Conservation (phyloP, 2,329 filamentous ascomycete species). For the Stagonosporopsis tanaceti region DNA sequence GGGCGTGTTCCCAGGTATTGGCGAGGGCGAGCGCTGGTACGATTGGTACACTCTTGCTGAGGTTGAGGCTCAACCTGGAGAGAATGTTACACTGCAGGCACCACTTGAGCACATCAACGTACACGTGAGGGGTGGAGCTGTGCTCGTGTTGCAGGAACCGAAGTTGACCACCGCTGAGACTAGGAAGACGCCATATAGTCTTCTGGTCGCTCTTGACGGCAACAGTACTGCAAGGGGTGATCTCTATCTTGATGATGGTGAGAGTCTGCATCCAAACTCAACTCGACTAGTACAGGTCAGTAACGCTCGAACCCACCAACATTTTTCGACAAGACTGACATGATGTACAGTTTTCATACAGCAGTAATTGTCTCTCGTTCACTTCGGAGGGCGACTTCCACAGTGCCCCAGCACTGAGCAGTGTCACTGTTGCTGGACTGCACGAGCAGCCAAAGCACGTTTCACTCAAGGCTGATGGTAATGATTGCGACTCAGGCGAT, state of each 20-base stretch:
- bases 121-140: conserved; percentile 71
- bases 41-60: conserved; percentile 74
- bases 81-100: conserved; percentile 66
- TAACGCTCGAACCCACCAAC: conserved; percentile 18
- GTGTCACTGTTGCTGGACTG: conserved; percentile 60
- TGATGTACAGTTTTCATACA: conserved; percentile 41
- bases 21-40: conserved; percentile 70
- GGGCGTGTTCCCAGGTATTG: conserved; percentile 72
- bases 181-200: conserved; percentile 33
- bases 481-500: conserved; percentile 1
- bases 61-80: conserved; percentile 57
- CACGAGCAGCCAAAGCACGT: conserved; percentile 38
- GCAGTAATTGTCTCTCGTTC: conserved; percentile 18
- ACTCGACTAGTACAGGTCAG: conserved; percentile 64
- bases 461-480: conserved; percentile 10
- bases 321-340: conserved; percentile 52
- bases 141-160: conserved; percentile 44
- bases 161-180: conserved; percentile 19
- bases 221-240: conserved; percentile 63
- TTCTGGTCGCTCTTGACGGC: conserved; percentile 64
- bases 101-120: conserved; percentile 74
- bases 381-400: conserved; percentile 56
- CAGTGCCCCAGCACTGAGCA: conserved; percentile 64
- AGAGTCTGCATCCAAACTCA: conserved; percentile 64
- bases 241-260: conserved; percentile 77